Evolutionary conservation across 1,139 yeast species (phyloP).

Genomic region (Zygosaccharomyces sapae): DNA sequence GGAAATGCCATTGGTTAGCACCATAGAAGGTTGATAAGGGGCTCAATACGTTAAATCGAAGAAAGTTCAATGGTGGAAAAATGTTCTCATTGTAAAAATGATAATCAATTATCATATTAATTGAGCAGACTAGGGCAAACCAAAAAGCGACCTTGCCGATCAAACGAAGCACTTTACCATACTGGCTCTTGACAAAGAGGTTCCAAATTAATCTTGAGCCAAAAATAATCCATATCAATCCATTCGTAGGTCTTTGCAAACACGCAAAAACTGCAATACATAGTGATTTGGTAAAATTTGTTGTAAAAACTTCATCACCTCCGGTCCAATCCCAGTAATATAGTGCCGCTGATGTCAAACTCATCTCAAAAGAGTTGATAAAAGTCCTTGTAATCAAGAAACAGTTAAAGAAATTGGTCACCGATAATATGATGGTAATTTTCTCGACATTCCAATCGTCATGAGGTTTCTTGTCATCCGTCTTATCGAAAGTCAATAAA

Average conservation of each 20-base stretch:
- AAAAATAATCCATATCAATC: slow-evolving; percentile 62
- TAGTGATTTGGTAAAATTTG: slow-evolving; percentile 28
- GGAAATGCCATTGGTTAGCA: slow-evolving; percentile 79
- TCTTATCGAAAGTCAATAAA: slow-evolving; percentile 31
- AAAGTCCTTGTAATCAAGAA: slow-evolving; percentile 77
- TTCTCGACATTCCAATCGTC: slow-evolving; percentile 21
- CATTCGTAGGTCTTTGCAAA: slow-evolving; percentile 80
- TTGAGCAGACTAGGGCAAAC: slow-evolving; percentile 30
- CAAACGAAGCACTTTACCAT: slow-evolving; percentile 18
- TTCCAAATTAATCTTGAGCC: slow-evolving; percentile 44
- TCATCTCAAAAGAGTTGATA: slow-evolving; percentile 77
- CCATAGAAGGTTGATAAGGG: slow-evolving; percentile 85
- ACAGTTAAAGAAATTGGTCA: slow-evolving; percentile 80
- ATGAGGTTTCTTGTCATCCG: slow-evolving; percentile 28
- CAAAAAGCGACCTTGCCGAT: slow-evolving; percentile 29
- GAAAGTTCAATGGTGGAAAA: slow-evolving; percentile 64
- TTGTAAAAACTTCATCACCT: slow-evolving; percentile 24
- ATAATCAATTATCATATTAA: slow-evolving; percentile 51
- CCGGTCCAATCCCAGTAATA: slow-evolving; percentile 67
- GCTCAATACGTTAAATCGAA: slow-evolving; percentile 69
- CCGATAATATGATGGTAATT: slow-evolving; percentile 44
- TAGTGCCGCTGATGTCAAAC: slow-evolving; percentile 65
- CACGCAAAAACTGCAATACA: slow-evolving; percentile 54
- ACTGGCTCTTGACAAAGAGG: slow-evolving; percentile 17
- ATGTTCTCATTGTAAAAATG: slow-evolving; percentile 54